Conservation (phyloP, 2,329 filamentous ascomycete species). For the Colletotrichum tropicale region DNA sequence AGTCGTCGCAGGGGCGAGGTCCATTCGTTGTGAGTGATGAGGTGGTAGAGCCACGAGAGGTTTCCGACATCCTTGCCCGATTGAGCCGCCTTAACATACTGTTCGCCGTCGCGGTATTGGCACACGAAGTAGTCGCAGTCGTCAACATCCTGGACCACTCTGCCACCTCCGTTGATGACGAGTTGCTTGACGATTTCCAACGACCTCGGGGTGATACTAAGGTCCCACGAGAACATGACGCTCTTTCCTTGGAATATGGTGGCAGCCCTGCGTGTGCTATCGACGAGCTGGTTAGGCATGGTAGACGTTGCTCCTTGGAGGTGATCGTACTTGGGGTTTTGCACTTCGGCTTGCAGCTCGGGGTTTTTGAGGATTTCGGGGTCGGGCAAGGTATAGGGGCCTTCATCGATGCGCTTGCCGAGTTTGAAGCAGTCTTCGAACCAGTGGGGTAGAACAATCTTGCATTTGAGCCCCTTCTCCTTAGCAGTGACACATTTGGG, state of each 20-base stretch:
- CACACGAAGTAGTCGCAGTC: conserved; percentile 86
- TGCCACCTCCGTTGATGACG: conserved; percentile 74
- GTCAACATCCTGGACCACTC: conserved; percentile 66
- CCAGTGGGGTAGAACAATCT: conserved; percentile 94
- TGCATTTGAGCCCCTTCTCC: conserved; percentile 71
- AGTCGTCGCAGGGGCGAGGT: conserved; percentile 82
- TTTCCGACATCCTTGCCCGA: conserved; percentile 86
- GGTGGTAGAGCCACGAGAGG: conserved; percentile 89
- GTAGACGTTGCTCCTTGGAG: conserved; percentile 70
- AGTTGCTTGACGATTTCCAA: conserved; percentile 71
- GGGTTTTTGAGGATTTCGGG: conserved; percentile 77
- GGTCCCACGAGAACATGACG: conserved; percentile 78
- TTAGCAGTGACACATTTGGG: conserved; percentile 69
- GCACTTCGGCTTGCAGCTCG: conserved; percentile 60
- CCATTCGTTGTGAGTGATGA: conserved; percentile 90
- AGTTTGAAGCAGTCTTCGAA: conserved; percentile 97
- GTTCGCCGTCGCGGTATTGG: conserved; percentile 79
- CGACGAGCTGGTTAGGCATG: conserved; percentile 47
- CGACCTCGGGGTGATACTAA: conserved; percentile 72
- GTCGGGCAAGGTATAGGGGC: conserved; percentile 83
- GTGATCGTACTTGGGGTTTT: conserved; percentile 61
- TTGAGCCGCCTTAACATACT: conserved; percentile 80
- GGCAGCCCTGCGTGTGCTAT: conserved; percentile 53
- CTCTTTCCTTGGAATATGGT: conserved; percentile 78
- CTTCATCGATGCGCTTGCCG: conserved; percentile 87